A percentile compares a stretch with the other conserved stretches of the same genome.
phyloP scores from a whole-genome alignment of 2,329 filamentous ascomycete species.

The Chrysoporthe cubensis region DNA sequence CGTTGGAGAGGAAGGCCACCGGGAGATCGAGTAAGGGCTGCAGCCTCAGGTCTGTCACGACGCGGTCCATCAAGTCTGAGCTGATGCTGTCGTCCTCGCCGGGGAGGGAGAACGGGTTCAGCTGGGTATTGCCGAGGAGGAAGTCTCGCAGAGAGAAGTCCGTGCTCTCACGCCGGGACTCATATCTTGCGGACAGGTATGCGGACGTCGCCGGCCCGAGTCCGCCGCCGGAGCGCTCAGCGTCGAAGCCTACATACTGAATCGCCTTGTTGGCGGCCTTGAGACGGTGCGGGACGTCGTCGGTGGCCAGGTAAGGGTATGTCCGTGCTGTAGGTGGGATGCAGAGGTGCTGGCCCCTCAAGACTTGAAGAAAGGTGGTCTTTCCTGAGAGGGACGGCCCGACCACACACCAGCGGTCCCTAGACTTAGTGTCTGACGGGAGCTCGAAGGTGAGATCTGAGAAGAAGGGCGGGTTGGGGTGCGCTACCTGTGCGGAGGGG shows the following conservation, averaged over 20 bases:
- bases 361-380: conserved; percentile 79
- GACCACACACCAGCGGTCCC: conserved; percentile 81
- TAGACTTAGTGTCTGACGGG: conserved; percentile 54
- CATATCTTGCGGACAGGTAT: conserved; percentile 88
- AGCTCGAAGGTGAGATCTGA: conserved; percentile 71
- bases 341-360: conserved; percentile 76
- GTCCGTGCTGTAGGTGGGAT: conserved; percentile 75
- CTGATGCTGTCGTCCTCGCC: conserved; percentile 56
- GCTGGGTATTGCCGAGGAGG: conserved; percentile 77
- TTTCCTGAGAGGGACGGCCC: conserved; percentile 79
- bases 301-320: conserved; percentile 76
- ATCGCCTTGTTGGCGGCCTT: conserved; percentile 70
- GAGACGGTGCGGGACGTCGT: conserved; percentile 59
- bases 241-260: conserved; percentile 88
- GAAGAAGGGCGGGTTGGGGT: conserved; percentile 75
- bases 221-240: conserved; percentile 61
- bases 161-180: conserved; percentile 81
- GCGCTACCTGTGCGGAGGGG: conserved; percentile 55
- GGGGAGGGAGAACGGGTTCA: conserved; percentile 70
- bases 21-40: conserved; percentile 74
- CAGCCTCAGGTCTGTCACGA: conserved; percentile 73
- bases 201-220: conserved; percentile 66
- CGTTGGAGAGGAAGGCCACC: conserved; percentile 89
- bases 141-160: conserved; percentile 87
- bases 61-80: conserved; percentile 56